Evolutionary conservation across 2,329 filamentous ascomycete genomes (phyloP), one percentile per base, ranked within the genome.

Genomic region (Venturia pyrina): DNA sequence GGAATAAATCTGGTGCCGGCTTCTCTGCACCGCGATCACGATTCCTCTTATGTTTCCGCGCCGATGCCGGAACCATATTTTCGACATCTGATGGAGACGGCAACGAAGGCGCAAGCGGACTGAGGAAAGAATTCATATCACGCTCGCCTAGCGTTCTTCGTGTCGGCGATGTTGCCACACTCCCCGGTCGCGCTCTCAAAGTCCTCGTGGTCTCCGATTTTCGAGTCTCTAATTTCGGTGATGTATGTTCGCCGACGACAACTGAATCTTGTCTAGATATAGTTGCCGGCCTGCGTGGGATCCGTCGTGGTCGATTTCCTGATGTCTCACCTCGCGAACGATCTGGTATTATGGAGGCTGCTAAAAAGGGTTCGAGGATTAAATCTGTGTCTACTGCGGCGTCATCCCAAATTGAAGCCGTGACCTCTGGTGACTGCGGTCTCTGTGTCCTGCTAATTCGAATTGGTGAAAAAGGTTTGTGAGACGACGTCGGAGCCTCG

Each of bases 241-340:
- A 34, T 17, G 17, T 6, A 46, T 32, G 44, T 64, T 40, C 24
- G 53, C 44, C 41, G 21, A 50, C 44, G 34, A 64, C 13, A 5
- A 64, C 24, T 19, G 62, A 64, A n/a, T 64, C 62, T 34, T 64
- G 44, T 40, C 62, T 44, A n/a, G 62, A 28, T 15, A 64, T 53
- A 7, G 62, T 48, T 17, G n/a, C 44, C 10, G 19, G n/a, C 28
- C 44, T 53, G 44, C 62, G 46, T 10, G 41, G 41, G 21, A 64
- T 19, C 17, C 32, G 40, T 50, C 62, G 32, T 24, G 43, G 41
- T 24, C n/a, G 21, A 4, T 50, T 21, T 17, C 62, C 21, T 40
- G 62, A n/a, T 24, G 21, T 44, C 15, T 53, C 62, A 64, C 62
- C 62, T 37, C 24, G 62, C 11, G 62, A 40, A 8, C 46, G 62